A percentile compares a stretch with the other conserved stretches of the same genome.
These are phyloP conservation scores for Henckelia pumila DNA, from an alignment of 257 asterid genomes.

Conservation along the genomic window DNA sequence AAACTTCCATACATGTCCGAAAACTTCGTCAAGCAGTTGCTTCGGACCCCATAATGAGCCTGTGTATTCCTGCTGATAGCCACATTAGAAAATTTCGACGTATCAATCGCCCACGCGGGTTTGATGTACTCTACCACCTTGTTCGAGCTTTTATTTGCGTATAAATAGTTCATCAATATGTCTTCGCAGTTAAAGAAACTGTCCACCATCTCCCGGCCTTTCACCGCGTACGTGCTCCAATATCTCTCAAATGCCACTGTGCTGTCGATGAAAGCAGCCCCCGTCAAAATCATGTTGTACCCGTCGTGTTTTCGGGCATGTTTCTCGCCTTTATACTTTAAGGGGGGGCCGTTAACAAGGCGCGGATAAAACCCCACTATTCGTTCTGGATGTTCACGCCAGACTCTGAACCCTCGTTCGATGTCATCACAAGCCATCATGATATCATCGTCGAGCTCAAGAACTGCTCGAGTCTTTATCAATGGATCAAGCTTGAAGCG, in stretches of 20 bases:
- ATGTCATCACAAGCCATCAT: constrained; percentile 94
- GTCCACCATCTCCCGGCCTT: constrained; percentile 66
- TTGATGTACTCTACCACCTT: constrained; percentile 57
- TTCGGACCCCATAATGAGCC: constrained; percentile 54
- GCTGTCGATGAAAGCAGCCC: constrained; percentile 83
- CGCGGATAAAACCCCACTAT: constrained; percentile 95
- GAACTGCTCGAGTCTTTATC: constrained; percentile 76
- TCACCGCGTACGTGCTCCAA: constrained; percentile 63
- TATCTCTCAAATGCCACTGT: constrained; percentile 64
- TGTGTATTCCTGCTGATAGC: constrained; percentile 71
- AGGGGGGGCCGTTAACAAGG: constrained; percentile 43
- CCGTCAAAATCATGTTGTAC: constrained; percentile 86
- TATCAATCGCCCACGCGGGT: constrained; percentile 59
- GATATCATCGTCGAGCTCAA: constrained; percentile 94
- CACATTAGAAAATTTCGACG: constrained; percentile 76
- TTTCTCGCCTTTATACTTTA: constrained; percentile 64
- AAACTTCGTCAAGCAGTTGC: constrained; percentile 55
- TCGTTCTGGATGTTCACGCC: constrained; percentile 80
- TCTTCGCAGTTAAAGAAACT: constrained; percentile 81
- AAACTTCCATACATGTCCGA: constrained; percentile 70
- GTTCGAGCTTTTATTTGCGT: constrained; percentile 63
- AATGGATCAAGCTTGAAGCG: constrained; percentile 72
- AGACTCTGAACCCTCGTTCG: constrained; percentile 81
- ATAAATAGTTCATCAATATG: constrained; percentile 79
- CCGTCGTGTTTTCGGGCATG: constrained; percentile 73